Evolutionary conservation across 257 asterid species (phyloP).

Genomic region (Lithospermum erythrorhizon): DNA sequence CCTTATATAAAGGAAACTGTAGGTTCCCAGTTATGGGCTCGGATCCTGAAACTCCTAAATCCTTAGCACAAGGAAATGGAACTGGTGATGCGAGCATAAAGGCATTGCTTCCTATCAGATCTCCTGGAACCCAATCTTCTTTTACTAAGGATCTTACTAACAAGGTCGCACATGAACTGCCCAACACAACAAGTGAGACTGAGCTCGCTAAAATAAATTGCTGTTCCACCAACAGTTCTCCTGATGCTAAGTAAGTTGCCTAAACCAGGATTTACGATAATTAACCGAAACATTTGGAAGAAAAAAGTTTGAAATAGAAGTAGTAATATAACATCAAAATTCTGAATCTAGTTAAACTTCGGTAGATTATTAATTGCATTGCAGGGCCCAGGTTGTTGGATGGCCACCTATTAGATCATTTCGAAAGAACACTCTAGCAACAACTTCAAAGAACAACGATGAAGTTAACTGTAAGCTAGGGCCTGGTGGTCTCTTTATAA

Average conservation of each 20-base stretch:
- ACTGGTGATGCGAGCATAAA: constrained; percentile 26
- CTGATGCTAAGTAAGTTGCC: constrained; percentile 66
- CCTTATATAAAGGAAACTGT: constrained; percentile 48
- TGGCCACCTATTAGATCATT: constrained; percentile 91
- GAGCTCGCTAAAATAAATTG: constrained; percentile 28
- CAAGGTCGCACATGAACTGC: constrained; percentile 26
- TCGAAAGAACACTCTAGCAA: constrained; percentile 58
- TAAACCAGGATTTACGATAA: background rate
- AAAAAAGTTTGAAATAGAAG: background rate
- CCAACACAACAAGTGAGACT: constrained; percentile 9
- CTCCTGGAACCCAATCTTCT: constrained; percentile 24
- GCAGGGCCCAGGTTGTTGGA: constrained; percentile 81
- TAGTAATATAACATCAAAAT: background rate
- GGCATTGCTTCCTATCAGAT: constrained; percentile 21
- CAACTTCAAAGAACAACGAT: constrained; percentile 58
- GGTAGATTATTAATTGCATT: background rate
- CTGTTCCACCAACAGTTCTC: constrained; percentile 35
- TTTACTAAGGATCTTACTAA: constrained; percentile 27
- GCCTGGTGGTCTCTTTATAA: constrained; percentile 59
- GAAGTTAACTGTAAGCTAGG: constrained; percentile 74
- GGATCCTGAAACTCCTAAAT: constrained; percentile 28
- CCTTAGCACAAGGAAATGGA: constrained; percentile 20
- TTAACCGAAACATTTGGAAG: too few species aligned
- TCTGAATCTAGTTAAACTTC: background rate
- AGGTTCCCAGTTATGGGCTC: constrained; percentile 36